Percentiles rank a stretch among this genome's conserved stretches.
Conservation (phyloP, 2,329 filamentous ascomycete species). For the Epichloe coenophiala region DNA sequence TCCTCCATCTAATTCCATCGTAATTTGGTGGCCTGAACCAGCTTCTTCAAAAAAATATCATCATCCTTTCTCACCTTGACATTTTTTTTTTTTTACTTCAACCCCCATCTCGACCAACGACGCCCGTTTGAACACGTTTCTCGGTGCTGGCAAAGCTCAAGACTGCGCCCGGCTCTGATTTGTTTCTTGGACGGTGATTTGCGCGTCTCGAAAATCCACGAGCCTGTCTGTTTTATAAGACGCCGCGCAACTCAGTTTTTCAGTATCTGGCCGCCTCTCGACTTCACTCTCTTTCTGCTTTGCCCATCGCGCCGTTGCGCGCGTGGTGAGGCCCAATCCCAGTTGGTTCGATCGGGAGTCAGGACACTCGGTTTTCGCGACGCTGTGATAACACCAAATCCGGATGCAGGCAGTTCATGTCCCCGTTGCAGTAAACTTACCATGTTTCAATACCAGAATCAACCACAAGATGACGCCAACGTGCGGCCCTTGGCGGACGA, state of each 20-base stretch:
- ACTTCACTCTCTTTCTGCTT: not conserved
- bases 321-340: not conserved
- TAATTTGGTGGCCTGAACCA: not conserved
- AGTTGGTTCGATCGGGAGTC: not conserved
- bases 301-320: not conserved
- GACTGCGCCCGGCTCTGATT: not conserved
- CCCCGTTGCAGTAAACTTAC: not conserved
- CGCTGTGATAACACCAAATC: not conserved
- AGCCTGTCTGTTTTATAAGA: not conserved
- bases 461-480: slow-evolving; percentile 19
- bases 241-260: not conserved
- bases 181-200: not conserved
- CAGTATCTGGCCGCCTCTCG: not conserved
- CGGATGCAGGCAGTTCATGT: not conserved
- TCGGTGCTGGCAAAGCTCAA: not conserved
- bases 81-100: not conserved
- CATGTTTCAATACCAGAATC: slow-evolving; percentile 21
- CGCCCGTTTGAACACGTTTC: not conserved
- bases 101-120: not conserved
- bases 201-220: not conserved
- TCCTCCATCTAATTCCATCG: not conserved
- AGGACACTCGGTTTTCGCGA: not conserved
- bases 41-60: not conserved
- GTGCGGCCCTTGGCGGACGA: slow-evolving; percentile 24
- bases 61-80: not conserved